phyloP scores from a whole-genome alignment of 129 eudicot genomes.

The Artemisia tridentata region DNA sequence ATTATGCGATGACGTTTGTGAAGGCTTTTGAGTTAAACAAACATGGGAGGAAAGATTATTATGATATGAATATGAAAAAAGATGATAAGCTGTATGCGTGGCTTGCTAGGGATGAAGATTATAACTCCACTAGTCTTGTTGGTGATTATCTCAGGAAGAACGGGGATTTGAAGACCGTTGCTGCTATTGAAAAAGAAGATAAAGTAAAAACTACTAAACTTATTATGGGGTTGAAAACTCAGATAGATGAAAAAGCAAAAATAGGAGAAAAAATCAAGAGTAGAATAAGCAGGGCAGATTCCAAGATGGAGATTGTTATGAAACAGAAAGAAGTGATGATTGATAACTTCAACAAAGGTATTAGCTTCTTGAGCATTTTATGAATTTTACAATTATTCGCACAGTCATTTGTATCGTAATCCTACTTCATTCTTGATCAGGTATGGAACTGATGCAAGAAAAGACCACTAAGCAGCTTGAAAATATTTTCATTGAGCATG shows the following conservation, averaged over 20 bases:
- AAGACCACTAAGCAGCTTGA: conserved; percentile 34
- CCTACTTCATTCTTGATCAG: conserved; percentile 17
- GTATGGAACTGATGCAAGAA: conserved; percentile 39
- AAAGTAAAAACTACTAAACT: conserved; percentile 35
- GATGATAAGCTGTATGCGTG: conserved; percentile 67
- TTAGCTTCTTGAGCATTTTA: background rate
- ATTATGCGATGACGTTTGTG: conserved; percentile 47
- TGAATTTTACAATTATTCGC: background rate
- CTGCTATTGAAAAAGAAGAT: conserved; percentile 51
- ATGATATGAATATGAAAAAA: conserved; percentile 22
- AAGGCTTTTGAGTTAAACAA: conserved; percentile 45
- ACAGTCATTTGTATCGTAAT: background rate
- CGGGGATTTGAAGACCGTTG: conserved; percentile 53
- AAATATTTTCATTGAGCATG: conserved; percentile 39
- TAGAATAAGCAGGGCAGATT: conserved; percentile 48
- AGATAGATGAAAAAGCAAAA: conserved; percentile 37
- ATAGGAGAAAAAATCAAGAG: conserved; percentile 45
- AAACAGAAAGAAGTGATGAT: conserved; percentile 46
- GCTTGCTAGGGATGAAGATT: conserved; percentile 67
- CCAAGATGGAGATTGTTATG: conserved; percentile 32
- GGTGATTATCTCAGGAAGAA: conserved; percentile 50
- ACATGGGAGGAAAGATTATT: conserved; percentile 59
- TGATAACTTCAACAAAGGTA: conserved; percentile 47
- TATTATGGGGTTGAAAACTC: conserved; percentile 33
- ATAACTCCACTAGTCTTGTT: conserved; percentile 35